A percentile compares a stretch with the other conserved stretches of the same genome.
Evolutionary conservation across 73 alveolate genomes (phyloP).

Genomic region (Blepharisma japonicum): DNA sequence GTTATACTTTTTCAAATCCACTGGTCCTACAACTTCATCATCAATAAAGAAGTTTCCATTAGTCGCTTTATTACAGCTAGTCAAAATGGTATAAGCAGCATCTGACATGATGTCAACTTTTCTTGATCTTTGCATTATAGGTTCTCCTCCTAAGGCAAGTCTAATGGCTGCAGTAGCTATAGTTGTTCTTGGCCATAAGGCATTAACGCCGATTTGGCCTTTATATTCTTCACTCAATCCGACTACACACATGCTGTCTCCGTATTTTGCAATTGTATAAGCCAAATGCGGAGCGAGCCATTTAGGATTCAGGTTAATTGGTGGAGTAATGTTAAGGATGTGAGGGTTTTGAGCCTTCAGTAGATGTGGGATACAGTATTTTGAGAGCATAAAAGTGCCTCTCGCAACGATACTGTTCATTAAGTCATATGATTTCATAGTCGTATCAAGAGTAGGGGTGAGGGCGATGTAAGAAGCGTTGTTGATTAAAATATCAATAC

Average conservation of each 20-base stretch:
- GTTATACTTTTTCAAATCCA: slow-evolving; percentile 55
- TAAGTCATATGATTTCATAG: slow-evolving; percentile 64
- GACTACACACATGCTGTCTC: slow-evolving; percentile 71
- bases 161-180: slow-evolving; percentile 88
- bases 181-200: slow-evolving; percentile 82
- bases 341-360: slow-evolving; percentile 76
- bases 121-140: slow-evolving; percentile 65
- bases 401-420: slow-evolving; percentile 72
- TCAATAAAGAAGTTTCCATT: slow-evolving; percentile 79
- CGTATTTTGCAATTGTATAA: slow-evolving; percentile 74
- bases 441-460: slow-evolving; percentile 56
- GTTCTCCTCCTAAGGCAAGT: slow-evolving; percentile 79
- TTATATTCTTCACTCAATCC: slow-evolving; percentile 79
- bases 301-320: slow-evolving; percentile 54
- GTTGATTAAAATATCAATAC: slow-evolving; percentile 78
- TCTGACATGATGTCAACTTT: slow-evolving; percentile 74
- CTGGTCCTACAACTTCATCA: slow-evolving; percentile 71
- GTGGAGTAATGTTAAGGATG: slow-evolving; percentile 78
- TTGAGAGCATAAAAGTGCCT: slow-evolving; percentile 75
- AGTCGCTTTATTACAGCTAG: slow-evolving; percentile 58
- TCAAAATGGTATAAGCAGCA: slow-evolving; percentile 75
- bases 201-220: slow-evolving; percentile 64
- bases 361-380: slow-evolving; percentile 71
- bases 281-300: slow-evolving; percentile 77
- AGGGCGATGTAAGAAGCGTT: slow-evolving; percentile 80